These are phyloP conservation scores for Cercospora zeae-maydis DNA, from an alignment of 2,329 filamentous ascomycete genomes.

Conservation along the genomic window DNA sequence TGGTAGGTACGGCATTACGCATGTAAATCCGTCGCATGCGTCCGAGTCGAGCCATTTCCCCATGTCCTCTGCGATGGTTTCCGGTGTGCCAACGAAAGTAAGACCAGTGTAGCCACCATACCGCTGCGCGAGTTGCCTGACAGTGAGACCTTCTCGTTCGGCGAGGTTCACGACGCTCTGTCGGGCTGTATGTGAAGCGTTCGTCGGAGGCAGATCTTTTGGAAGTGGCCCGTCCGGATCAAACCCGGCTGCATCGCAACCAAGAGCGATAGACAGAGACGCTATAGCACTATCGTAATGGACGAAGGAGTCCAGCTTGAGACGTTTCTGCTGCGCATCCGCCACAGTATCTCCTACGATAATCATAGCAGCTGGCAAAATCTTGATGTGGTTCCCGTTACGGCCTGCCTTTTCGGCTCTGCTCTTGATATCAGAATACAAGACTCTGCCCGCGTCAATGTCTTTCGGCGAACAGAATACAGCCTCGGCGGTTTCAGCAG, in stretches of 20 bases:
- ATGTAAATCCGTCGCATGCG: constrained; percentile 29
- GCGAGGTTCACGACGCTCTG: constrained; percentile 24
- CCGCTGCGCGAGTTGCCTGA: constrained; percentile 27
- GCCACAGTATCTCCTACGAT: constrained; percentile 26
- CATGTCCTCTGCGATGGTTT: constrained; percentile 28
- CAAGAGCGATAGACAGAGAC: constrained; percentile 24
- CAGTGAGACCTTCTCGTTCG: constrained; percentile 25
- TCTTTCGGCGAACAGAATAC: constrained; percentile 29
- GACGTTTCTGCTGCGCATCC: constrained; percentile 26
- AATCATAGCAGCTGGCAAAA: constrained; percentile 30
- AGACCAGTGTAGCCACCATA: constrained; percentile 27
- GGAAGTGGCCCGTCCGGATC: constrained; percentile 27
- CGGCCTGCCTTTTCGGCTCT: constrained; percentile 24
- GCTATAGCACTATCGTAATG: constrained; percentile 29
- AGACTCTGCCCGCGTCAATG: constrained; percentile 22
- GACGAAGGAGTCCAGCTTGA: constrained; percentile 26
- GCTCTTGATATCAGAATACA: constrained; percentile 28
- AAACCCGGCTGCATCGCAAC: constrained; percentile 25
- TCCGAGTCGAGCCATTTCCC: constrained; percentile 24
- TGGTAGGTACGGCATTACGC: constrained; percentile 26
- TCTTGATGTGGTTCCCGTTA: constrained; percentile 25
- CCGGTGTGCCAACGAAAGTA: constrained; percentile 25
- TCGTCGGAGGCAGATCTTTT: constrained; percentile 25
- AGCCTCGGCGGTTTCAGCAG: constrained; percentile 29
- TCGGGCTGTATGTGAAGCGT: constrained; percentile 25